Evolutionary conservation across 352 stramenopile genomes (phyloP).

Genomic region (Pythium vanterpoolii): DNA sequence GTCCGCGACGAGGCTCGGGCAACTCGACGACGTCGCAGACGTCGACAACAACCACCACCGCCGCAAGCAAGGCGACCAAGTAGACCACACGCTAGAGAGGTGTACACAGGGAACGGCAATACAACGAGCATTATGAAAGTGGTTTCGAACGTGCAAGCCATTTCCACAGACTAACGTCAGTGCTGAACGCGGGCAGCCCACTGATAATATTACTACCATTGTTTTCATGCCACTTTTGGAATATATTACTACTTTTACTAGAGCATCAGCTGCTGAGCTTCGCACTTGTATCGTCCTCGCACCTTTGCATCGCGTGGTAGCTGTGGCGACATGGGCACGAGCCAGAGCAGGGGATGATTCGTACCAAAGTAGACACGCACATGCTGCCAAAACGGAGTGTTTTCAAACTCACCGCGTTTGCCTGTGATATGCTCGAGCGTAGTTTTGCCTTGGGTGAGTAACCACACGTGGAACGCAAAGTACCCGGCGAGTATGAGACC

Average conservation of each 20-base stretch:
- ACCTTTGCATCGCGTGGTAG: slow-evolving; percentile 16
- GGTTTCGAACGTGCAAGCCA: no score
- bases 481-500: slow-evolving; percentile 63
- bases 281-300: slow-evolving; percentile 15
- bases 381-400: slow-evolving; percentile 45
- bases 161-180: no score
- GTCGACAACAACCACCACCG: slow-evolving; percentile 3
- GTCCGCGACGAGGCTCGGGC: slow-evolving; percentile 44
- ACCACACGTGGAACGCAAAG: slow-evolving; percentile 72
- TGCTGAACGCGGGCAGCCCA: no score
- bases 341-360: slow-evolving; percentile 47
- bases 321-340: slow-evolving; percentile 46
- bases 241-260: no score
- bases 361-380: slow-evolving; percentile 70
- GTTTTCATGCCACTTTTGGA: no score
- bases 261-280: slow-evolving; percentile 40
- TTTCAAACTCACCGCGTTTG: slow-evolving; percentile 45
- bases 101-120: no score
- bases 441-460: slow-evolving; percentile 58
- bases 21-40: slow-evolving; percentile 11
- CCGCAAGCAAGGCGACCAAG: slow-evolving; percentile 31
- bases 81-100: slow-evolving; percentile 22
- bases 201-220: no score
- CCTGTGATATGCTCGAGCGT: slow-evolving; percentile 73
- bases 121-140: no score